Evolutionary conservation across 2,329 filamentous ascomycete genomes (phyloP), one percentile per base, ranked within the genome.

Genomic region (Tolypocladium cylindrosporum): DNA sequence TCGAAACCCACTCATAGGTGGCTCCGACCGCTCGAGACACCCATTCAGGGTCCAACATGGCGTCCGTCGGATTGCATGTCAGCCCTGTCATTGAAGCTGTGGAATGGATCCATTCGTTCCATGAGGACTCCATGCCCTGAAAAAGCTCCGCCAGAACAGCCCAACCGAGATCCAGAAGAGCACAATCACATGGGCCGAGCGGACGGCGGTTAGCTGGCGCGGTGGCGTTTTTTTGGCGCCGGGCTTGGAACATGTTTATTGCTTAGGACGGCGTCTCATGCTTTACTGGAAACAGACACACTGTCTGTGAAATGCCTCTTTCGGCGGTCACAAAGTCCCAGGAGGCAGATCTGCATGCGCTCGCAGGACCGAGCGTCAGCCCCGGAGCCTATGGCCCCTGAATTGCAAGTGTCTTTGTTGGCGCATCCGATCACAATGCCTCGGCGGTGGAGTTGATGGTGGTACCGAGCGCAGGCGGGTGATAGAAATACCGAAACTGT

Each of bases 81-180:
- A n/a, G 21, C 52, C 52, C 51, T 45, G 53, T 36, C 37, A 55
- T 41, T 55, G 31, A 57, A 53, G 54, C 53, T 54, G 27, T 59
- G 55, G 59, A 59, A 58, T 39, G 42, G 40, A 55, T 55, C 59
- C 61, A 59, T 61, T 59, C 52, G 56, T 62, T 62, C 61, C 55
- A 58, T 59, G 31, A 53, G 57, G 54, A 53, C 41, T 57, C 56
- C 43, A 34, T 41, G 54, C 41, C 51, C 21, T 37, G 14, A 19
- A n/a, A 31, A 19, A 19, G 19, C 31, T 14, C 48, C 48, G 34
- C 48, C 7, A 34, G 31, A 42, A 37, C 48, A n/a, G 48, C 48
- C 31, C 43, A 56, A 16, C 37, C 10, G 21, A 27, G 36, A n/a
- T 37, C 42, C 37, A 11, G 37, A 31, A 24, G 21, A 19, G 21